Conservation (phyloP, 1,139 yeast species). For the Keqinozyma sinolaborantium region DNA sequence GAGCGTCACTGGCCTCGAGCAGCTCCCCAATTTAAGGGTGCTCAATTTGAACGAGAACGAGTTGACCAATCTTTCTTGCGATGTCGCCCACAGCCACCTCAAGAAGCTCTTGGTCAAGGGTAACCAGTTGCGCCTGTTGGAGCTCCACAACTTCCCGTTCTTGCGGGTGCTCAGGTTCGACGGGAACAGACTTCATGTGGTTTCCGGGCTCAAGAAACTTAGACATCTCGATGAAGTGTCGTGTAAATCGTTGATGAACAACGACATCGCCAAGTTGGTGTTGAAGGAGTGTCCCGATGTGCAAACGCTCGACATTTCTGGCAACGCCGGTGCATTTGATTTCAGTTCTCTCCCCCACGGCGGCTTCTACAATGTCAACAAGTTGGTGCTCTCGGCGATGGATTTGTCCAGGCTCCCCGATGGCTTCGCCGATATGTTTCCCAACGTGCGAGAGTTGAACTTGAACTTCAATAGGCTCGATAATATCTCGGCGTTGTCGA, state of each 20-base stretch:
- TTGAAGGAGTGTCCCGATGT: slow-evolving; percentile 17
- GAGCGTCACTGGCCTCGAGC: slow-evolving; percentile 31
- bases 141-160: slow-evolving; percentile 30
- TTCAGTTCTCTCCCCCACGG: slow-evolving; percentile 1
- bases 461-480: slow-evolving; percentile 46
- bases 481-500: slow-evolving; percentile 23
- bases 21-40: slow-evolving; percentile 30
- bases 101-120: slow-evolving; percentile 43
- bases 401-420: slow-evolving; percentile 33
- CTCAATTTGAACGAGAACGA: slow-evolving; percentile 44
- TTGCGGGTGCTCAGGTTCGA: slow-evolving; percentile 47
- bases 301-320: slow-evolving; percentile 35
- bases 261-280: slow-evolving; percentile 16
- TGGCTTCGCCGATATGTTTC: slow-evolving; percentile 34
- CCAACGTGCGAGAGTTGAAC: slow-evolving; percentile 46
- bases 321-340: slow-evolving; percentile 18
- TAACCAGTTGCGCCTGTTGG: slow-evolving; percentile 31
- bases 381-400: slow-evolving; percentile 44
- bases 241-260: slow-evolving; percentile 30
- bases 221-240: slow-evolving; percentile 41
- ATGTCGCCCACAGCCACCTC: slow-evolving; percentile 23
- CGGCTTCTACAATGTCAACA: slow-evolving; percentile 34
- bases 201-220: slow-evolving; percentile 25
- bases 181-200: slow-evolving; percentile 30
- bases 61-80: slow-evolving; percentile 21